These are phyloP conservation scores for Amanita pallidorosea DNA, from an alignment of 768 basidiomycete species.

Conservation along the genomic window DNA sequence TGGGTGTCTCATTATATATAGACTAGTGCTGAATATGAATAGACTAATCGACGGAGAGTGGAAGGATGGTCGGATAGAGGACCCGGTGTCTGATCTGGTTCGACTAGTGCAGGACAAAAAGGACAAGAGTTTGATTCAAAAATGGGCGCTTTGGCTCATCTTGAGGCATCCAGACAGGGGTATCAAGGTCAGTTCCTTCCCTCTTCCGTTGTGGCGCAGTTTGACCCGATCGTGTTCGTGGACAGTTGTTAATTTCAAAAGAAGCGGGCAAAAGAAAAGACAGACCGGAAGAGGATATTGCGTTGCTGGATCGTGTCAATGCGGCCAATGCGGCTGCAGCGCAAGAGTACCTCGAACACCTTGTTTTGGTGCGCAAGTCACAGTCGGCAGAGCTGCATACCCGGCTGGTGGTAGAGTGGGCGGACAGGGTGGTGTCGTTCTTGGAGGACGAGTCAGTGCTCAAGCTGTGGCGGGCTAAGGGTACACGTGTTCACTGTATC, in stretches of 20 bases:
- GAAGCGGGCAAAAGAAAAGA: slow-evolving; percentile 45
- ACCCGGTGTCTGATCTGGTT: slow-evolving; percentile 55
- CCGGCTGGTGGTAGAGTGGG: slow-evolving; percentile 45
- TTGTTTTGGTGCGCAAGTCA: slow-evolving; percentile 62
- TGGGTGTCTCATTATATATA: not conserved
- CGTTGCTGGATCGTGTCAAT: slow-evolving; percentile 44
- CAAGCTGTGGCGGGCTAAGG: slow-evolving; percentile 67
- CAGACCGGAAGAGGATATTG: slow-evolving; percentile 50
- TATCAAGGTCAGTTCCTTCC: slow-evolving; percentile 40
- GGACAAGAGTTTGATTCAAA: slow-evolving; percentile 51
- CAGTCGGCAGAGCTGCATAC: slow-evolving; percentile 52
- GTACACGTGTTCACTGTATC: slow-evolving; percentile 18
- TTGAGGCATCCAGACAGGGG: slow-evolving; percentile 59
- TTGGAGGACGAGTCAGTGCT: slow-evolving; percentile 43
- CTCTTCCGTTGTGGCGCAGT: not conserved
- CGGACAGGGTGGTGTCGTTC: slow-evolving; percentile 42
- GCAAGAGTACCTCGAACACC: slow-evolving; percentile 66
- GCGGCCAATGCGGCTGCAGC: slow-evolving; percentile 51
- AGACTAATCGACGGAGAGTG: slow-evolving; percentile 55
- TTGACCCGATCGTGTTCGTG: slow-evolving; percentile 25
- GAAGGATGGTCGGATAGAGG: slow-evolving; percentile 49
- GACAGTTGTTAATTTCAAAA: slow-evolving; percentile 16
- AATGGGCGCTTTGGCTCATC: slow-evolving; percentile 77
- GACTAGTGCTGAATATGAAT: not conserved
- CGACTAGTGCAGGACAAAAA: slow-evolving; percentile 42